Base-by-base conservation (phyloP, 805 yeast species). In the Pichia cephalocereana region DNA sequence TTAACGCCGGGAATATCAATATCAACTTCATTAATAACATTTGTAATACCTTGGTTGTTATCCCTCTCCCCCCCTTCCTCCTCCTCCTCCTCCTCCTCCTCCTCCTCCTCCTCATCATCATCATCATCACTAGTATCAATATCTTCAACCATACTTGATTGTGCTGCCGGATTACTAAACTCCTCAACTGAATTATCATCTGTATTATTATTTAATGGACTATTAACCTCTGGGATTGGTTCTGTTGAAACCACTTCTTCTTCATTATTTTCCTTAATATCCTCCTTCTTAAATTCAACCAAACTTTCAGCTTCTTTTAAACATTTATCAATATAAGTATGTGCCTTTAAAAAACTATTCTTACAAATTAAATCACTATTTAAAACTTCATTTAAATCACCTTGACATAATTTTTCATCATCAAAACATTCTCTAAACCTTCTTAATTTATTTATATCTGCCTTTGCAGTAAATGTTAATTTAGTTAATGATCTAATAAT, bases 401-500 rank as follows among this genome's bases (percentile, higher is more conserved):
- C 66, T n/a, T 54, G 54, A n/a, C 59, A 47, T 9, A 58, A 43
- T 14, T 53, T 57, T 26, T 62, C 61, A 26, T 48, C 49, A n/a
- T 54, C 57, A 23, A 59, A 42, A 4, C 53, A 50, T 26, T 54
- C 56, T 10, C 53, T 43, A 10, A 65, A 52, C 9, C 56, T 57
- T 15, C 61, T 44, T 15, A 62, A 45, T 41, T 55, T 58, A 2
- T 45, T 46, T 8, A 53, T 28, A 2, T 59, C 61, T 19, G 53
- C 54, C 14, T 51, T 40, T 40, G 57, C 57, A 6, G 77, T 70
- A 38, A 80, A 63, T 32, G 57, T 59, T 18, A 85, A 66, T 52
- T 76, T 78, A 27, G 71, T 67, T 32, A 86, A 63, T 41, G 74
- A 72, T 14, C 66, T 65, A 10, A 83, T 59, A 2, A 85, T 67